Evolutionary conservation across 768 basidiomycete species (phyloP), one percentile per base, ranked within the genome.

Genomic region (Panaeolus papilionaceus): DNA sequence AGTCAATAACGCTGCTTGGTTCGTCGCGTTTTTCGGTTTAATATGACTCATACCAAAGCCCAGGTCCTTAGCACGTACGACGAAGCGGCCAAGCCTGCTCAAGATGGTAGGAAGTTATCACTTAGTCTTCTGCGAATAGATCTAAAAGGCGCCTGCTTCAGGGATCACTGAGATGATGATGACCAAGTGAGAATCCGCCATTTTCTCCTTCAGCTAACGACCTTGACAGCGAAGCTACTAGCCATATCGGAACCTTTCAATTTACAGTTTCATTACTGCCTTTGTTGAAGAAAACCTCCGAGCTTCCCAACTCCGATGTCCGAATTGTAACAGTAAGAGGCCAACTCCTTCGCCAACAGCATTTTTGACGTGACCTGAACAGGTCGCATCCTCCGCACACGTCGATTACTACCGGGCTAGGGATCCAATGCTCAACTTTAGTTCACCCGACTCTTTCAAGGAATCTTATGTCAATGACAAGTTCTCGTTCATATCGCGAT

Each of bases 401-500:
- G 26, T 51, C 7, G 47, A 51, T 12, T 20, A 23, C 20, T 26
- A 20, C 47, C 6, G 14, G 8, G 69, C 66, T 18, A 64, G 51
- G 7, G 64, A 68, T 47, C 51, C 69, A 14, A 66, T 66, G 7
- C n/a, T 70, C 58, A 38, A 39, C 26, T 72, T 72, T 38, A 40
- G 54, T 11, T 47, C 45, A 14, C 51, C 70, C 20, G 66, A 70
- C 40, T 42, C 42, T 9, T 70, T 72, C 66, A 69, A 69, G 49
- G 58, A 65, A 8, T 54, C 38, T 16, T 69, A 72, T 51, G 40
- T 12, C 28, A 67, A 66, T 38, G 75, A 73, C 33, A 63, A 74
- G 3, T 77, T 70, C 49, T 74, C 77, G 0, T 71, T 74, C 23
- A 75, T 72, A 71, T 70, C 74, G 20, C 69, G 72, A 14, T 75